These are phyloP conservation scores for Physcia stellaris DNA, from an alignment of 495 filamentous ascomycete species.

Conservation along the genomic window DNA sequence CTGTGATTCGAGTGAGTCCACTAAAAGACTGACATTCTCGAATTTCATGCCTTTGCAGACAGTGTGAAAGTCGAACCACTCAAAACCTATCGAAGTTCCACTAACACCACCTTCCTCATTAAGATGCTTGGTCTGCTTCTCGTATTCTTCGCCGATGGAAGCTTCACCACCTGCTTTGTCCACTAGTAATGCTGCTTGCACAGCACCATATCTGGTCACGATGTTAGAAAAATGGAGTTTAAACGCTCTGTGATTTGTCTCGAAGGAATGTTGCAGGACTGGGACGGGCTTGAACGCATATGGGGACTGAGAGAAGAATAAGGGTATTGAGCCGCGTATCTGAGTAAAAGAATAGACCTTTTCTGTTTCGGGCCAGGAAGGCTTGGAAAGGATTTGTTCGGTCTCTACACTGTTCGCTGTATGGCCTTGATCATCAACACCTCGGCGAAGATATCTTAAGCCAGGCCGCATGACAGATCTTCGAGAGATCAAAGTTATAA, in stretches of 20 bases:
- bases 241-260: constrained; percentile 66
- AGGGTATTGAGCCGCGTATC: constrained; percentile 71
- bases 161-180: constrained; percentile 74
- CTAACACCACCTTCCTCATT: constrained; percentile 47
- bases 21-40: constrained; percentile 71
- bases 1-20: constrained; percentile 50
- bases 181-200: constrained; percentile 73
- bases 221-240: constrained; percentile 62
- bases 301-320: constrained; percentile 87
- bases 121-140: constrained; percentile 44
- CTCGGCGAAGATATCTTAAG: constrained; percentile 80
- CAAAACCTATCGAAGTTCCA: constrained; percentile 44
- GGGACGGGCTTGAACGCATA: constrained; percentile 86
- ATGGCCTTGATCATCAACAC: constrained; percentile 75
- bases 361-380: constrained; percentile 42
- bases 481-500: constrained; percentile 78
- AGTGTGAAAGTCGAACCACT: constrained; percentile 94
- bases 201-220: constrained; percentile 48
- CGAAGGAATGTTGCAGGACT: constrained; percentile 58
- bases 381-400: constrained; percentile 71
- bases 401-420: constrained; percentile 88
- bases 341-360: constrained; percentile 76
- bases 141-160: constrained; percentile 63
- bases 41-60: constrained; percentile 94
- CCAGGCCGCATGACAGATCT: constrained; percentile 74